These are phyloP conservation scores for Aspergillus asperescens DNA, from an alignment of 495 filamentous ascomycete species.

Conservation along the genomic window DNA sequence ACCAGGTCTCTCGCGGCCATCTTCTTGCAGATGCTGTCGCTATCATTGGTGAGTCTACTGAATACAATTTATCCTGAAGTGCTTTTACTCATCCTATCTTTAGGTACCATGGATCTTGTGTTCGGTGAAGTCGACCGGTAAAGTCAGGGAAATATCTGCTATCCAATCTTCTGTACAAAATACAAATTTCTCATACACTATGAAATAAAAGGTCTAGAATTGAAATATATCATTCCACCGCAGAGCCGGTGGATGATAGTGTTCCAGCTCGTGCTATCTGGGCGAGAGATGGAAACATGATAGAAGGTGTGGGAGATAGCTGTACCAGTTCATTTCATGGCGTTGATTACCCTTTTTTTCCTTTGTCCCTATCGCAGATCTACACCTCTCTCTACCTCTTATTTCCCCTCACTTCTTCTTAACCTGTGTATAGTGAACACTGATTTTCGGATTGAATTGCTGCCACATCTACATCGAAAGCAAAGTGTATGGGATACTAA, in stretches of 20 bases:
- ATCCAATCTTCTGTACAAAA: conserved; percentile 11
- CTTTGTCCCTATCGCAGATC: background rate
- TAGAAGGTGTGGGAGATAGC: conserved; percentile 10
- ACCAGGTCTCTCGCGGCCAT: conserved; percentile 88
- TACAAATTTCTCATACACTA: conserved; percentile 9
- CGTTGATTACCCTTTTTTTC: conserved; percentile 18
- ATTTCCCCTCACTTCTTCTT: conserved; percentile 7
- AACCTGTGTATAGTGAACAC: conserved; percentile 29
- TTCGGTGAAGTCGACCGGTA: conserved; percentile 69
- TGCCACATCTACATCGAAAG: no score
- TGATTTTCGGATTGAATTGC: conserved; percentile 10
- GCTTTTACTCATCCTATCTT: conserved; percentile 9
- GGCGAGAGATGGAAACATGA: background rate
- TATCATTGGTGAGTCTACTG: conserved; percentile 63
- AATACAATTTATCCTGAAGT: background rate
- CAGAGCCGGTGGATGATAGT: background rate
- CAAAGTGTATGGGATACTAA: background rate
- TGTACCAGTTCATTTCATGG: conserved; percentile 23
- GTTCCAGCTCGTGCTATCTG: background rate
- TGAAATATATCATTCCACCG: background rate
- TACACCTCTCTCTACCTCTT: conserved; percentile 6
- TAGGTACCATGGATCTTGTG: conserved; percentile 79
- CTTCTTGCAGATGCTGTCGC: conserved; percentile 94
- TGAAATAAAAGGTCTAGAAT: conserved; percentile 9
- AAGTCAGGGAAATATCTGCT: conserved; percentile 16